Conservation (phyloP, 169 alveolate genomes). For the Perkinsus olseni region DNA sequence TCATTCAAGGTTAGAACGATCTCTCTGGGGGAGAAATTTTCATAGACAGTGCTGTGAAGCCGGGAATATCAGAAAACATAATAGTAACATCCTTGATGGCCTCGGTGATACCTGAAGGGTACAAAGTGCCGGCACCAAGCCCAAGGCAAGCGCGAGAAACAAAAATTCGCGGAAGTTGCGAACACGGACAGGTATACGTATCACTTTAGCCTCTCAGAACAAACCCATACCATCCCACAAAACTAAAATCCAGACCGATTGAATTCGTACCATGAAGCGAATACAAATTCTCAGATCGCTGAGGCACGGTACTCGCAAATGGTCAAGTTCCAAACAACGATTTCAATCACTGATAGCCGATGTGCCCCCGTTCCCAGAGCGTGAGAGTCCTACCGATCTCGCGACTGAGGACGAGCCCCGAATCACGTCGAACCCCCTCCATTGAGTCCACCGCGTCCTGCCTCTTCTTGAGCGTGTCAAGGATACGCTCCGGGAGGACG, state of each 20-base stretch:
- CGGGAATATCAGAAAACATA: not conserved
- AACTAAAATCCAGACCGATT: too few species aligned
- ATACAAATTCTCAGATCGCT: too few species aligned
- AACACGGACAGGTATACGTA: not conserved
- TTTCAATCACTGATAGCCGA: too few species aligned
- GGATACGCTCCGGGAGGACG: not conserved
- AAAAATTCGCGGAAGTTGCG: too few species aligned
- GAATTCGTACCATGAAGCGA: too few species aligned
- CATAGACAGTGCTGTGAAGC: not conserved
- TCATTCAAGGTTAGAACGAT: not conserved
- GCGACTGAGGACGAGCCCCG: not conserved
- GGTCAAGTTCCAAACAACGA: too few species aligned
- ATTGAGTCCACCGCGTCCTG: not conserved
- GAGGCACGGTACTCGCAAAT: too few species aligned
- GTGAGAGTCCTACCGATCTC: not conserved
- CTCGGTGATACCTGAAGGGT: not conserved
- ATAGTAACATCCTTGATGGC: not conserved
- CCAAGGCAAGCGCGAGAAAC: too few species aligned
- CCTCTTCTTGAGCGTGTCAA: not conserved
- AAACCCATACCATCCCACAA: not conserved
- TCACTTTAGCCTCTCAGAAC: not conserved
- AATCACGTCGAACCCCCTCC: not conserved
- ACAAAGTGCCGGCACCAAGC: too few species aligned
- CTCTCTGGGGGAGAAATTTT: not conserved
- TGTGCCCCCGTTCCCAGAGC: too few species aligned